Evolutionary conservation across 345 rosid genomes (phyloP).

Genomic region (Lepidium didymum): DNA sequence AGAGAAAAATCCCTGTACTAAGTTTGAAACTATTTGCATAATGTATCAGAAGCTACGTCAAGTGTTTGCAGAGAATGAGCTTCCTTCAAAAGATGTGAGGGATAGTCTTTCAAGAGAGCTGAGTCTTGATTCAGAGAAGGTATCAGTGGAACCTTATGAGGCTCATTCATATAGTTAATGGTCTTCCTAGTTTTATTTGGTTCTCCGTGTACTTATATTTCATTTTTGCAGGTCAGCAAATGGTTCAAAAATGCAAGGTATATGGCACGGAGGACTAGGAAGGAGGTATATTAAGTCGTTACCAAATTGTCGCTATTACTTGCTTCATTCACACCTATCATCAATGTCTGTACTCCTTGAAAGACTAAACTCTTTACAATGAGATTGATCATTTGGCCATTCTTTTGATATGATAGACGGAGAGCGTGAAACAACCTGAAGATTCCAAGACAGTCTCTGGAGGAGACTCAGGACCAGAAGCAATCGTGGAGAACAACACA

Average conservation of each 20-base stretch:
- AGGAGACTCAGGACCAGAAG: constrained; percentile 36
- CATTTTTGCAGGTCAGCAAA: constrained; percentile 72
- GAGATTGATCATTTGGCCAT: neutral
- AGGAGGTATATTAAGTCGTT: constrained; percentile 56
- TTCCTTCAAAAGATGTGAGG: constrained; percentile 72
- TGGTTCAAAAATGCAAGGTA: constrained; percentile 98
- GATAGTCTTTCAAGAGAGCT: constrained; percentile 76
- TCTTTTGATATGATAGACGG: constrained; percentile 33
- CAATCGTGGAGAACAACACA: constrained; percentile 17
- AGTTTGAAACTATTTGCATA: constrained; percentile 13
- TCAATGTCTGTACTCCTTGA: neutral
- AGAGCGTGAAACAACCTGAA: constrained; percentile 26
- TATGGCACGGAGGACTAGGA: constrained; percentile 68
- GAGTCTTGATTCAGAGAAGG: constrained; percentile 84
- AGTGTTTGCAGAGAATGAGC: constrained; percentile 88
- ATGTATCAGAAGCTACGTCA: constrained; percentile 76
- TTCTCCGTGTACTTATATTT: constrained; percentile 13
- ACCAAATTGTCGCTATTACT: neutral
- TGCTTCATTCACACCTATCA: constrained; percentile 1
- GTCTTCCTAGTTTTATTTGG: neutral
- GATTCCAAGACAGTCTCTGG: constrained; percentile 25
- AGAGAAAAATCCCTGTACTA: neutral
- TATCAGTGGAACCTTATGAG: constrained; percentile 15
- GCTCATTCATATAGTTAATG: neutral
- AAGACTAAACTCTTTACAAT: neutral